Evolutionary conservation across 495 filamentous ascomycete genomes (phyloP).

Genomic region (Lentithecium fluviatile): DNA sequence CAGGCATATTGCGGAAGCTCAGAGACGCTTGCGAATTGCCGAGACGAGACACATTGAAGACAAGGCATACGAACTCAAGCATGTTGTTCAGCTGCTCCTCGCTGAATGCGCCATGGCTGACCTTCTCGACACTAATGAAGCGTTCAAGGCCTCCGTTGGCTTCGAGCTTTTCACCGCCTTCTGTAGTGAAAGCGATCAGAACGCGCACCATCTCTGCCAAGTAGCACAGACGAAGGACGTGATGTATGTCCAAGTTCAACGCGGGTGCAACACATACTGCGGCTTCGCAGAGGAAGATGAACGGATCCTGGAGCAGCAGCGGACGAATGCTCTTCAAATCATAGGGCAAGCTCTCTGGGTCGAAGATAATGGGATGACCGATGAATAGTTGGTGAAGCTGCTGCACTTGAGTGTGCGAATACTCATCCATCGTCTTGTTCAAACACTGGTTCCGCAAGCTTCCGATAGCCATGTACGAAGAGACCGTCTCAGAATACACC

Average conservation of each 20-base stretch:
- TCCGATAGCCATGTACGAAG: constrained; percentile 79
- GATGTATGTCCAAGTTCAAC: constrained; percentile 71
- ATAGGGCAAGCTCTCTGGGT: constrained; percentile 41
- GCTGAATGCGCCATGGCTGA: constrained; percentile 2
- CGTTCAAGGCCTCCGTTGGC: constrained; percentile 1
- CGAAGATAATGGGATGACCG: constrained; percentile 42
- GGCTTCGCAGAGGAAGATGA: constrained; percentile 79
- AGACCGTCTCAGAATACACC: constrained; percentile 82
- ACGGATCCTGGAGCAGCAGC: constrained; percentile 75
- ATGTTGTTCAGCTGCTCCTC: constrained; percentile 16
- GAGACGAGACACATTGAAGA: constrained; percentile 16
- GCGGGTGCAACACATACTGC: constrained; percentile 69
- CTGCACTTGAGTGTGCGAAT: constrained; percentile 64
- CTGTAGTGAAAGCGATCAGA: constrained; percentile 45
- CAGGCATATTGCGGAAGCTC: not conserved
- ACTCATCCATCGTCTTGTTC: constrained; percentile 65
- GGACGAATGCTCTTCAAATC: constrained; percentile 57
- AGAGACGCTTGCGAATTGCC: not conserved
- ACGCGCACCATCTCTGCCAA: constrained; percentile 88
- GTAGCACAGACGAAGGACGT: constrained; percentile 86
- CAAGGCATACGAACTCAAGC: constrained; percentile 12
- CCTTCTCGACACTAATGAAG: constrained; percentile 22
- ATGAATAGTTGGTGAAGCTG: constrained; percentile 76
- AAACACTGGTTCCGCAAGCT: constrained; percentile 58
- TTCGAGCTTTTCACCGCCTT: constrained; percentile 1